phyloP scores from a whole-genome alignment of 83 land plant genomes.

The Diphasiastrum complanatum region DNA sequence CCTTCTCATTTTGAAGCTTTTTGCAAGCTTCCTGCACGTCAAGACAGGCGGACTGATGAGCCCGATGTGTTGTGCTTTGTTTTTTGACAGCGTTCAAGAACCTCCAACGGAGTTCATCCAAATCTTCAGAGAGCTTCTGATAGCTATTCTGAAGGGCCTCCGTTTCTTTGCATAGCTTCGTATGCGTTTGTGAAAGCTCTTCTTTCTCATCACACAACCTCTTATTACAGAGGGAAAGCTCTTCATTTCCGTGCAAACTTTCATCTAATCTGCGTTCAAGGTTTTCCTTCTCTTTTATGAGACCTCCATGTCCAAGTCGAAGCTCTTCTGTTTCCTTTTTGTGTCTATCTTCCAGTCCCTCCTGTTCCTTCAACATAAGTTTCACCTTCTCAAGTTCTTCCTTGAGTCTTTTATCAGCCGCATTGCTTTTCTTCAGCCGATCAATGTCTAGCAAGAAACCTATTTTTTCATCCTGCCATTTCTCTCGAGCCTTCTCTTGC shows the following conservation, averaged over 20 bases:
- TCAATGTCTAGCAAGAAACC: too few species aligned
- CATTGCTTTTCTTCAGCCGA: too few species aligned
- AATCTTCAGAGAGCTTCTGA: slow-evolving; percentile 8
- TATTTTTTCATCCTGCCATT: slow-evolving; percentile 37
- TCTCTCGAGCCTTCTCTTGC: slow-evolving; percentile 34
- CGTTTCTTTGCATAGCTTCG: slow-evolving; percentile 30
- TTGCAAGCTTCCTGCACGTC: slow-evolving; percentile 12
- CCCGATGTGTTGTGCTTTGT: too few species aligned
- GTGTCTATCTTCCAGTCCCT: slow-evolving; percentile 31
- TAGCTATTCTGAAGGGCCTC: slow-evolving; percentile 10
- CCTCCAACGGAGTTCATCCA: too few species aligned
- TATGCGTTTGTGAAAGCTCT: slow-evolving; percentile 24
- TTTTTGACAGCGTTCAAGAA: too few species aligned
- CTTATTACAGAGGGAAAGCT: background rate
- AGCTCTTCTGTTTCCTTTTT: slow-evolving; percentile 22
- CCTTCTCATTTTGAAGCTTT: slow-evolving; percentile 24
- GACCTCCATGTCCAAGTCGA: background rate
- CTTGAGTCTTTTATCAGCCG: too few species aligned
- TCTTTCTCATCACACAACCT: slow-evolving; percentile 10
- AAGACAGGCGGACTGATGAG: too few species aligned
- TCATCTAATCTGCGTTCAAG: too few species aligned
- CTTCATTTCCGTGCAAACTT: slow-evolving; percentile 24
- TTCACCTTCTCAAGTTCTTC: too few species aligned
- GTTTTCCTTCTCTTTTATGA: too few species aligned
- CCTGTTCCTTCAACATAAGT: slow-evolving; percentile 30